phyloP scores from a whole-genome alignment of 1,284 basidiomycete genomes.

The Cronartium quercuum region DNA sequence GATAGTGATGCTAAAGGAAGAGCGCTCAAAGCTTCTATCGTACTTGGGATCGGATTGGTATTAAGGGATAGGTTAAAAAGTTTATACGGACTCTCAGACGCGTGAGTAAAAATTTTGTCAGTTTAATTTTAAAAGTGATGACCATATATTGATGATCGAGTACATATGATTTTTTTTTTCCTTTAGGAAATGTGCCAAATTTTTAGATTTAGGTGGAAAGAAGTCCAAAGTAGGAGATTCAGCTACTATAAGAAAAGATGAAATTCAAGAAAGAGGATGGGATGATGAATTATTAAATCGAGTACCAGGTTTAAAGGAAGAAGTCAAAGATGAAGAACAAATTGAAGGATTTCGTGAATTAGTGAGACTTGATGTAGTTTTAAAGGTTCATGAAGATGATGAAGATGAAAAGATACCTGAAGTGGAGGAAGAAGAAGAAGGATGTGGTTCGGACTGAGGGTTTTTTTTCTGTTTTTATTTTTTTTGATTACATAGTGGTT shows the following conservation, averaged over 20 bases:
- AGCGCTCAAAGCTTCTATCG: conserved; percentile 57
- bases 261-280: conserved; percentile 10
- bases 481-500: too few relatives aligned
- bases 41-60: conserved; percentile 71
- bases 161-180: not conserved
- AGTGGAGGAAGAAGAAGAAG: conserved; percentile 12
- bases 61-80: conserved; percentile 74
- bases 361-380: conserved; percentile 21
- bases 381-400: not conserved
- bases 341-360: conserved; percentile 12
- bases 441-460: too few relatives aligned
- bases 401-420: not conserved
- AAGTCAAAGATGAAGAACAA: conserved; percentile 15
- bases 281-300: not conserved
- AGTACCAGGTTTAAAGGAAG: conserved; percentile 9
- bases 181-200: conserved; percentile 33
- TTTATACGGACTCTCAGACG: conserved; percentile 75
- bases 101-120: conserved; percentile 56
- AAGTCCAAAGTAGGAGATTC: conserved; percentile 3
- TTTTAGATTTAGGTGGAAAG: conserved; percentile 2
- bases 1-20: conserved; percentile 49
- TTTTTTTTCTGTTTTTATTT: too few relatives aligned
- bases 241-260: conserved; percentile 6
- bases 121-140: not conserved
- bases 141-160: not conserved